Base-by-base conservation (phyloP, 1,284 basidiomycete species). In the Omphalotus olearius region DNA sequence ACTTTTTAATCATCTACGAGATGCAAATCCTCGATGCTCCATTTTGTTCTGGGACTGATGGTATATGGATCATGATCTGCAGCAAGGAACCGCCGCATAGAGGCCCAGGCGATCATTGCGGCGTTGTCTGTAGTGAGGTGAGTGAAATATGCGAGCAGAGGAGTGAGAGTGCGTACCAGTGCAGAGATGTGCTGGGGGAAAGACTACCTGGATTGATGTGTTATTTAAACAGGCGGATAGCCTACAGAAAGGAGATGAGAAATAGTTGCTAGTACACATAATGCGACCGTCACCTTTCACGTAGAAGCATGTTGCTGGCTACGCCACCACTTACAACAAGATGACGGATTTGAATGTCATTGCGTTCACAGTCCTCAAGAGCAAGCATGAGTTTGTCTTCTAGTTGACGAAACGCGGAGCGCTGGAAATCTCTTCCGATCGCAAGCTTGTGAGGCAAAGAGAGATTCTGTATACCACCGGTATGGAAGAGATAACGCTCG, bases 101-200 rank as follows among this genome's bases (percentile, higher is more conserved):
- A 85, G 5, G 92, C 86, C 88, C 88, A 94, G 1, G 79, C 94
- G 57, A 98, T 91, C 94, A 98, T 98, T 1, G 83, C 93, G 0
- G 94, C 94, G 63, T 97, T 98, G 61, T 97, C 94, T 93, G 57
- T n/a, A 1, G 26, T n/a, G 10, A 28, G 18, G n/a, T 18, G 30
- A 33, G 30, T 46, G 10, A 47, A 18, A 47, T 14, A 26, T 26
- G 6, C 28, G 11, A 42, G 18, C 11, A 23, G 7, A 43, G 23
- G 44, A 42, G 25, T 10, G 17, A 11, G 45, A 13, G 30, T 13
- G 52, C 65, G 56, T 54, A 90, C 91, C 92, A 60, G 93, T 96
- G 64, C 93, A 96, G 1, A 95, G 69, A 1, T 74, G 62, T 0
- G 83, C 72, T 0, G 93, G 91, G 7, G 93, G 93, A 66, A 78